Evolutionary conservation across 2,329 filamentous ascomycete species (phyloP), one percentile per base, ranked within the genome.

Genomic region (Pseudocercospora cruenta): DNA sequence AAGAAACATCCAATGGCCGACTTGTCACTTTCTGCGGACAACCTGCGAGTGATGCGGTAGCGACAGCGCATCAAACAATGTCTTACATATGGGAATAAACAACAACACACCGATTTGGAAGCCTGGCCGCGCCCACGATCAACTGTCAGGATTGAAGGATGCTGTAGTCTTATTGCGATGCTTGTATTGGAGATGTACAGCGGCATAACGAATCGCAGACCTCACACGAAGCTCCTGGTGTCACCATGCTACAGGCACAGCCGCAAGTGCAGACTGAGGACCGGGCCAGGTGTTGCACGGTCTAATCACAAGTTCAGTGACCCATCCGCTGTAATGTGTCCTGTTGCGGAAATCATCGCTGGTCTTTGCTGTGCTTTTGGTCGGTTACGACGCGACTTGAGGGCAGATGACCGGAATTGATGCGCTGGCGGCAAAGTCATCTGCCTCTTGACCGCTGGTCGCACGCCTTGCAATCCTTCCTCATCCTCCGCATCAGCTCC

Each of bases 171-270:
- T 47, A 33, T 62, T 53, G 43, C 31, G 21, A 59, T 60, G 63
- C 63, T 43, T 62, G 58, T 53, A 22, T 24, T 53, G 12, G 22
- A 49, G 19, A 62, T 61, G 49, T 39, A 49, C 61, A 49, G 36
- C 36, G 21, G 54, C 12, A 33, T 58, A 60, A 49, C 65, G 57
- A 64, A 66, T 64, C 67, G 65, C 62, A 65, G 26, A n/a, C 53
- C 60, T 55, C 28, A 60, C 45, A 59, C 28, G 16, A 43, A 28
- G 33, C 54, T 36, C 45, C 28, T 8, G 45, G 67, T 69, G 64
- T 64, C 62, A 69, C 65, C 43, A 59, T 43, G 60, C 36, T 60
- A 59, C 68, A 67, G 64, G 64, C 67, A 67, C 65, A 62, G 68
- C 65, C 68, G 61, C 63, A 53, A 43, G 54, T 45, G 58, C 62